Base-by-base conservation (phyloP, 1,139 yeast species). In the Waltiozyma solani region DNA sequence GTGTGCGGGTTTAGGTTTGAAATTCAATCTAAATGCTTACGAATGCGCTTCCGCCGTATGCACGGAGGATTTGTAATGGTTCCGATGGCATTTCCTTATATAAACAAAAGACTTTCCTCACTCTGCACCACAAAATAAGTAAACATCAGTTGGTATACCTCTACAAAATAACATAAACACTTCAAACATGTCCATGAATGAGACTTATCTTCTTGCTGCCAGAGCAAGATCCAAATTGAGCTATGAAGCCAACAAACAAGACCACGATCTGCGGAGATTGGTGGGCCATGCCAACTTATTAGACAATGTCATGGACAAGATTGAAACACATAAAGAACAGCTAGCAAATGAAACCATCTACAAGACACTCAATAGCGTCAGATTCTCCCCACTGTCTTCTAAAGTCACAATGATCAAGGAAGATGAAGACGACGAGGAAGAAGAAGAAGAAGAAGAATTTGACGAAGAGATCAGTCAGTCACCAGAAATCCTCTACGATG, bases 241-340 rank as follows among this genome's bases (percentile, higher is more conserved):
- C 32, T 67, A 60, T 42, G 87, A 80, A 54, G 89, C 89, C 4
- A 56, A 72, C 27, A 69, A 70, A 45, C 71, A 73, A 9, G 82
- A 78, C 48, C 73, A 79, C 33, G 64, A 76, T 44, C 64, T 83
- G 40, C 67, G 86, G 43, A 62, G 67, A 36, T 66, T 83, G 35
- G 89, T 83, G 3, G 70, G 77, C 26, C 93, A 83, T 58, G 91
- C 93, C 17, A 83, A 82, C 57, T 63, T 83, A 64, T 66, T 83
- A 43, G 94, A 83, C 53, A 67, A 67, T 46, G 56, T 83, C 35
- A 77, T 82, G 76, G 87, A 76, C 9, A 40, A 29, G 14, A 48
- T 52, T 20, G 48, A 47, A 21, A 35, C 37, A 14, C 45, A 43
- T 25, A 44, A 45, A 34, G 34, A 39, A 1, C 46, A 44, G 15